phyloP scores from a whole-genome alignment of 352 stramenopile species.

The Globisporangium iwayamae region DNA sequence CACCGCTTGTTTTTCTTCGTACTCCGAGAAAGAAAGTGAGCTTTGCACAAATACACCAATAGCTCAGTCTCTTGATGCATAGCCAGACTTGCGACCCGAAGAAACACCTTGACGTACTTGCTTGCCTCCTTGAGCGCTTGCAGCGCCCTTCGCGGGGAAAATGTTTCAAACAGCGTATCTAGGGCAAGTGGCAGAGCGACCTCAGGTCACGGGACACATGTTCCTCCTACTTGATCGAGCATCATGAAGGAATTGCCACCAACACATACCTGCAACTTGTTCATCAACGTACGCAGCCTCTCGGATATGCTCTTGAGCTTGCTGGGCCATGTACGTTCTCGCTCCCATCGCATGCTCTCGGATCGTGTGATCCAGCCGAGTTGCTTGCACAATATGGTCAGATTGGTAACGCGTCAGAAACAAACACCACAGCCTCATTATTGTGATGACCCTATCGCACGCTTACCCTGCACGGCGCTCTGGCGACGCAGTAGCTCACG shows the following conservation, averaged over 20 bases:
- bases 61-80: background rate
- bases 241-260: background rate
- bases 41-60: background rate
- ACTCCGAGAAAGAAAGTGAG: slow-evolving; percentile 11
- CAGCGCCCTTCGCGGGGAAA: slow-evolving; percentile 48
- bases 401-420: background rate
- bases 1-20: background rate
- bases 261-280: slow-evolving; percentile 34
- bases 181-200: background rate
- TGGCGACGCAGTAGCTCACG: slow-evolving; percentile 56
- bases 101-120: slow-evolving; percentile 24
- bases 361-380: slow-evolving; percentile 56
- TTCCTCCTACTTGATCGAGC: background rate
- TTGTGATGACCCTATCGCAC: background rate
- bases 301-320: slow-evolving; percentile 38
- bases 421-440: background rate
- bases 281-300: slow-evolving; percentile 29
- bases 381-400: slow-evolving; percentile 9
- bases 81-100: background rate
- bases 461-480: slow-evolving; percentile 41
- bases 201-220: background rate
- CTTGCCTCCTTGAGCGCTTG: slow-evolving; percentile 36
- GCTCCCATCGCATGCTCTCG: slow-evolving; percentile 57
- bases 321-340: slow-evolving; percentile 48
- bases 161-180: slow-evolving; percentile 61